Conservation (phyloP, 2,329 filamentous ascomycete genomes). For the Colletotrichum tanaceti region DNA sequence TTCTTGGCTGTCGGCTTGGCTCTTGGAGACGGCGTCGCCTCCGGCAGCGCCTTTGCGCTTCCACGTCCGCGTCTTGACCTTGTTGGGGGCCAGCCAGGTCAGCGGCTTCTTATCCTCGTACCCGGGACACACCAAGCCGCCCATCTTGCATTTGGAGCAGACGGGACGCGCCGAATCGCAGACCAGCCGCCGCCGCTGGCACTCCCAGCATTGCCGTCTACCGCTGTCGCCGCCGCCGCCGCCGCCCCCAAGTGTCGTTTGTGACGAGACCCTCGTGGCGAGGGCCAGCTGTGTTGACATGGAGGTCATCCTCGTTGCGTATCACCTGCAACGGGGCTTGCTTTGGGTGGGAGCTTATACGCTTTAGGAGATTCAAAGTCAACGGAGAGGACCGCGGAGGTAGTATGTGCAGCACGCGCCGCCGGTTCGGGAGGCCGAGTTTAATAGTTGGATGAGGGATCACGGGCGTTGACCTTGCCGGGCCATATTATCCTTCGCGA, state of each 20-base stretch:
- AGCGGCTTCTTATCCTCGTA: slow-evolving; percentile 53
- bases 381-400: background rate
- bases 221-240: no score
- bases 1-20: background rate
- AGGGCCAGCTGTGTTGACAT: slow-evolving; percentile 1
- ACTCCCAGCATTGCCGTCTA: slow-evolving; percentile 55
- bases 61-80: slow-evolving; percentile 41
- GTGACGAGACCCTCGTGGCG: background rate
- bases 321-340: background rate
- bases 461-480: no score
- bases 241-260: background rate
- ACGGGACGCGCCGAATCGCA: slow-evolving; percentile 53
- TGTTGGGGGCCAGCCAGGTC: slow-evolving; percentile 49
- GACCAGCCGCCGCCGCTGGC: slow-evolving; percentile 52
- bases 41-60: slow-evolving; percentile 31
- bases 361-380: slow-evolving; percentile 30
- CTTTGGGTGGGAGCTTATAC: background rate
- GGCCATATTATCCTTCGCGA: background rate
- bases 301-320: background rate
- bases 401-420: background rate
- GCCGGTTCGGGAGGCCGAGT: background rate
- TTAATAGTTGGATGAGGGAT: slow-evolving; percentile 5
- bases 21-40: background rate
- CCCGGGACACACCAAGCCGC: slow-evolving; percentile 52
- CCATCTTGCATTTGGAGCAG: slow-evolving; percentile 51